phyloP scores from a whole-genome alignment of 2,329 filamentous ascomycete genomes.

The Fusarium vanettenii region DNA sequence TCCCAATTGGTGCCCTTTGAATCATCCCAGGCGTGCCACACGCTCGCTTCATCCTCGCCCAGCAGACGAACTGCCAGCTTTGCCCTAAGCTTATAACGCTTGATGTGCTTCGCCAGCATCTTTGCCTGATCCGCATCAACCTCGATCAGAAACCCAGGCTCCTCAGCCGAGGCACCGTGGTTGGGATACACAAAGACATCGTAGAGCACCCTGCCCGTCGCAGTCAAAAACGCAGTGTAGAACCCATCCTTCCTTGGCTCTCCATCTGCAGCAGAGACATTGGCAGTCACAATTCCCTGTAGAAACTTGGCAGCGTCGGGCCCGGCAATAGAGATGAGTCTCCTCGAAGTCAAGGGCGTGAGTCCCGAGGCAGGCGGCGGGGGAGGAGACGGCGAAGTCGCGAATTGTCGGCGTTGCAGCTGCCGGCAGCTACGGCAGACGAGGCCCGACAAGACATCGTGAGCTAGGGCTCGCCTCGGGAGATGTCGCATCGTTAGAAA shows the following conservation, averaged over 20 bases:
- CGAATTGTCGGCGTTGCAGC: conserved; percentile 49
- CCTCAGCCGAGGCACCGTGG: conserved; percentile 44
- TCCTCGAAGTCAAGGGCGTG: conserved; percentile 75
- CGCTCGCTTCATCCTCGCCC: conserved; percentile 70
- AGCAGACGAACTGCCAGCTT: conserved; percentile 79
- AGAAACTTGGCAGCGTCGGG: conserved; percentile 85
- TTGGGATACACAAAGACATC: conserved; percentile 91
- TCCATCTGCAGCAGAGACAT: conserved; percentile 52
- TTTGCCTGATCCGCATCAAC: conserved; percentile 77
- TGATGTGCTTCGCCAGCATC: conserved; percentile 76
- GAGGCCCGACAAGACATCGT: conserved; percentile 26
- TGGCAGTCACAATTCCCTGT: conserved; percentile 85
- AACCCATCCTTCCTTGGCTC: conserved; percentile 62
- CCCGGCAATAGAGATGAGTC: conserved; percentile 83
- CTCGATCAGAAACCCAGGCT: conserved; percentile 75
- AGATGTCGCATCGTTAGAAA: conserved; percentile 39
- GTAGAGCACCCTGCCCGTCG: conserved; percentile 84
- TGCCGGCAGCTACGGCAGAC: conserved; percentile 48
- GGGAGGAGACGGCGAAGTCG: conserved; percentile 47
- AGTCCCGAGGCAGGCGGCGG: conserved; percentile 60
- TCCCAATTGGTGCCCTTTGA: conserved; percentile 40
- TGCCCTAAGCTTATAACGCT: conserved; percentile 85
- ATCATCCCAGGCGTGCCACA: conserved; percentile 83
- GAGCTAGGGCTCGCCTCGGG: conserved; percentile 34
- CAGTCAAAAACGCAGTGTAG: conserved; percentile 89